phyloP scores from a whole-genome alignment of 1,139 yeast genomes.

The Yamadazyma membranifaciens region DNA sequence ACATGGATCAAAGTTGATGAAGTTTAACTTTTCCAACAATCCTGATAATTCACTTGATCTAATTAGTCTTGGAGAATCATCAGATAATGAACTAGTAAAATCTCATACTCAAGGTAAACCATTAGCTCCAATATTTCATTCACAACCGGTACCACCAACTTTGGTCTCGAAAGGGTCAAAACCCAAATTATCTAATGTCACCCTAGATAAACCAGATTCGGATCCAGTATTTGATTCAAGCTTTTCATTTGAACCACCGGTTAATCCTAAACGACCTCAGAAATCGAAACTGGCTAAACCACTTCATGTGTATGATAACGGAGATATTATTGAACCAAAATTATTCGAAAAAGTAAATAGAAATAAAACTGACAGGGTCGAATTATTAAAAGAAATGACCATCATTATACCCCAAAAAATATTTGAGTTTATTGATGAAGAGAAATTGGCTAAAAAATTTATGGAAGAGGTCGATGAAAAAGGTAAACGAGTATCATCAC shows the following conservation, averaged over 20 bases:
- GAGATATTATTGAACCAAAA: constrained; percentile 8
- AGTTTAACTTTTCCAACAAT: neutral
- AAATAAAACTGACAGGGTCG: constrained; percentile 47
- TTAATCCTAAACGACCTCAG: constrained; percentile 14
- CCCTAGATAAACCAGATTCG: constrained; percentile 2
- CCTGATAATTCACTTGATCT: constrained; percentile 5
- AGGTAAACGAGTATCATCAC: constrained; percentile 5
- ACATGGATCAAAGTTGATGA: neutral
- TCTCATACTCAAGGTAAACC: neutral
- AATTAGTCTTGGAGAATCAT: neutral
- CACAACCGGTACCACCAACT: neutral
- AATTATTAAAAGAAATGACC: constrained; percentile 50
- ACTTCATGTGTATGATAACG: neutral
- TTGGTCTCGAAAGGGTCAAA: neutral
- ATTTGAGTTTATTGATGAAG: constrained; percentile 4
- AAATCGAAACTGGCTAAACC: constrained; percentile 10
- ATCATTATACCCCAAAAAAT: constrained; percentile 17
- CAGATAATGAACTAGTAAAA: neutral
- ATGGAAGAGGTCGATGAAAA: constrained; percentile 4
- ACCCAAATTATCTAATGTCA: neutral
- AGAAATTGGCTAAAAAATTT: neutral
- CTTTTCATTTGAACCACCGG: constrained; percentile 2
- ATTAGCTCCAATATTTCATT: neutral
- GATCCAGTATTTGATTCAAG: constrained; percentile 7
- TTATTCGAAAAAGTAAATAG: constrained; percentile 51